These are phyloP conservation scores for Nicotiana tabacum DNA, from an alignment of 257 asterid species.

Conservation along the genomic window DNA sequence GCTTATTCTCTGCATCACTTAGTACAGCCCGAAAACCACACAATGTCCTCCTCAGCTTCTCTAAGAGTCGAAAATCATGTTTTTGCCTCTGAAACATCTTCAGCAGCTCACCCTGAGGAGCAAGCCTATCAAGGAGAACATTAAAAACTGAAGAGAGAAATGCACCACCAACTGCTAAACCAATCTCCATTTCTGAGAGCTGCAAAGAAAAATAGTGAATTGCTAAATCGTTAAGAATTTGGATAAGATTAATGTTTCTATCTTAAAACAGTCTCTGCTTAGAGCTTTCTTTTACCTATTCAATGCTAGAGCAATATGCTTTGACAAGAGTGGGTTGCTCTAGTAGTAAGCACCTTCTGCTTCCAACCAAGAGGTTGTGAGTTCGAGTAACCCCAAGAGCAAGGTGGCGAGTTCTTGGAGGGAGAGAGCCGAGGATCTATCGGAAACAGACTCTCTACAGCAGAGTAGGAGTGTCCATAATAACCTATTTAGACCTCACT, in stretches of 20 bases:
- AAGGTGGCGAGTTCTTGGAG: too few species aligned
- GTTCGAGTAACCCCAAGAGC: too few species aligned
- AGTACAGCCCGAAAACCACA: neutral
- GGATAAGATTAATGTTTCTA: neutral
- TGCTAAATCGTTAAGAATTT: neutral
- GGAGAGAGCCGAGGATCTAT: too few species aligned
- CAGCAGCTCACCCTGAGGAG: neutral
- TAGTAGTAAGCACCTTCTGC: too few species aligned
- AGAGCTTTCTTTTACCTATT: neutral
- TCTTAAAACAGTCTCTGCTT: neutral
- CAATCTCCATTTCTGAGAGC: neutral
- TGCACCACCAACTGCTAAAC: neutral
- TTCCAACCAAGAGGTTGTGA: too few species aligned
- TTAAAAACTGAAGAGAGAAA: neutral
- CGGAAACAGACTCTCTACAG: too few species aligned
- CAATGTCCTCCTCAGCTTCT: neutral
- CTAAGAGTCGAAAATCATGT: neutral
- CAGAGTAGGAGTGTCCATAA: too few species aligned
- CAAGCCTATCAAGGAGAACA: constrained; percentile 8
- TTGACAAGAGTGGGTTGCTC: too few species aligned
- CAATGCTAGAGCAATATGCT: neutral
- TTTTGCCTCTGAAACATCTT: neutral
- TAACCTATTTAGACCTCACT: too few species aligned
- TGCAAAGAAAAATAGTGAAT: neutral
- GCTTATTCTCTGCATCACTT: too few species aligned